These are phyloP conservation scores for Hippophae rhamnoides DNA, from an alignment of 306 rosid genomes.

Conservation along the genomic window DNA sequence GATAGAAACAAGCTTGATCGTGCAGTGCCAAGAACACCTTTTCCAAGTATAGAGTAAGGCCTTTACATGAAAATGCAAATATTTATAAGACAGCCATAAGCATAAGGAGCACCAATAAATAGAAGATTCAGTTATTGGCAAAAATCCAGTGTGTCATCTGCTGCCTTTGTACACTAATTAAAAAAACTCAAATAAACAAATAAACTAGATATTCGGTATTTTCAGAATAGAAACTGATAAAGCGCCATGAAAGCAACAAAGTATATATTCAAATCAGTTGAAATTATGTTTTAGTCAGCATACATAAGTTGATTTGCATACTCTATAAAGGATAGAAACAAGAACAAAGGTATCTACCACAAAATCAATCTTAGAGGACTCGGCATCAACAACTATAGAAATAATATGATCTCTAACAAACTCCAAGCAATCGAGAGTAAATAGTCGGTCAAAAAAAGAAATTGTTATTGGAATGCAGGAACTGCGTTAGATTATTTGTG, in stretches of 20 bases:
- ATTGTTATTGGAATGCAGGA: not conserved
- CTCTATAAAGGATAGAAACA: too few species aligned
- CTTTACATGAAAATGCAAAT: constrained; percentile 40
- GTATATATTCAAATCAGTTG: too few species aligned
- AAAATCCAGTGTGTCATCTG: not conserved
- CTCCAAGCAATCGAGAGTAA: not conserved
- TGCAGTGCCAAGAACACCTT: constrained; percentile 81
- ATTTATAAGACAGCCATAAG: constrained; percentile 13
- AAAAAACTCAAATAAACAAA: constrained; percentile 6
- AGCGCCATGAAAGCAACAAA: too few species aligned
- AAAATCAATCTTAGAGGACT: not conserved
- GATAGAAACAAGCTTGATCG: constrained; percentile 97
- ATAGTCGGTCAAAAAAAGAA: not conserved
- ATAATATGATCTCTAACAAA: not conserved
- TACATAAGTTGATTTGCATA: too few species aligned
- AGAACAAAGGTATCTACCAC: not conserved
- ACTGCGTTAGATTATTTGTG: not conserved
- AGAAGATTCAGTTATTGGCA: constrained; percentile 4
- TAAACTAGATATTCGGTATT: not conserved
- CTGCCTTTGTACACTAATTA: not conserved
- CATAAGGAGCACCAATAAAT: not conserved
- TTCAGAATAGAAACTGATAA: too few species aligned
- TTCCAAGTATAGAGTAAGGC: constrained; percentile 54
- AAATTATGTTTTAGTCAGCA: too few species aligned
- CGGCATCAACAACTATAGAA: too few species aligned